Percentiles rank a stretch among this genome's conserved stretches.
Evolutionary conservation across 2,329 filamentous ascomycete genomes (phyloP).

Genomic region (Bimuria novae-zelandiae): DNA sequence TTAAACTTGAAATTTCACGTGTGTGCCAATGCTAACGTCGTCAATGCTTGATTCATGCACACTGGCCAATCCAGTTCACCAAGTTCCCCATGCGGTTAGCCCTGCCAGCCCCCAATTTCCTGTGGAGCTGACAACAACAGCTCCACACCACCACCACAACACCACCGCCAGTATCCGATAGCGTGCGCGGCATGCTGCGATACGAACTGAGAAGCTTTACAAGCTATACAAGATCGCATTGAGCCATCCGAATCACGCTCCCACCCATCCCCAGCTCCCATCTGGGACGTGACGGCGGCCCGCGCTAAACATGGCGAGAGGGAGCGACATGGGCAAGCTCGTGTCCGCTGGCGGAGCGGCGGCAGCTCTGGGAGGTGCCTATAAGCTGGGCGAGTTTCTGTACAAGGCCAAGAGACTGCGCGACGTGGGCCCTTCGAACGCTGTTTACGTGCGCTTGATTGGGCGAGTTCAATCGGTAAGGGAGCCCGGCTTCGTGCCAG

Average conservation of each 20-base stretch:
- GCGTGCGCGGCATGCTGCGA: conserved; percentile 41
- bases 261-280: not conserved
- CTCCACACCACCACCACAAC: conserved; percentile 22
- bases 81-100: conserved; percentile 16
- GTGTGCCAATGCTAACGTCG: not conserved
- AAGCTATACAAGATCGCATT: conserved; percentile 27
- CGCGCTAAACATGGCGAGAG: conserved; percentile 35
- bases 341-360: conserved; percentile 40
- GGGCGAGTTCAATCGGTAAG: conserved; percentile 35
- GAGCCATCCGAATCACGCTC: conserved; percentile 13
- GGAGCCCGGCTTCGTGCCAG: not conserved
- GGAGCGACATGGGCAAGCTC: conserved; percentile 27
- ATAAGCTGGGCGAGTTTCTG: conserved; percentile 46
- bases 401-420: conserved; percentile 42
- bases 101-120: conserved; percentile 26
- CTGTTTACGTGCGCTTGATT: conserved; percentile 47
- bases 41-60: not conserved
- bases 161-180: conserved; percentile 24
- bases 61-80: conserved; percentile 3
- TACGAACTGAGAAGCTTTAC: conserved; percentile 34
- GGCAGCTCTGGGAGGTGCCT: conserved; percentile 42
- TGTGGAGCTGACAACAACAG: conserved; percentile 29
- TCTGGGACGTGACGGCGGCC: conserved; percentile 1
- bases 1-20: not conserved
- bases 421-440: conserved; percentile 44